Percentiles rank a stretch among this genome's conserved stretches.
These are phyloP conservation scores for Atkinsonella hypoxylon DNA, from an alignment of 2,329 filamentous ascomycete species.

Conservation along the genomic window DNA sequence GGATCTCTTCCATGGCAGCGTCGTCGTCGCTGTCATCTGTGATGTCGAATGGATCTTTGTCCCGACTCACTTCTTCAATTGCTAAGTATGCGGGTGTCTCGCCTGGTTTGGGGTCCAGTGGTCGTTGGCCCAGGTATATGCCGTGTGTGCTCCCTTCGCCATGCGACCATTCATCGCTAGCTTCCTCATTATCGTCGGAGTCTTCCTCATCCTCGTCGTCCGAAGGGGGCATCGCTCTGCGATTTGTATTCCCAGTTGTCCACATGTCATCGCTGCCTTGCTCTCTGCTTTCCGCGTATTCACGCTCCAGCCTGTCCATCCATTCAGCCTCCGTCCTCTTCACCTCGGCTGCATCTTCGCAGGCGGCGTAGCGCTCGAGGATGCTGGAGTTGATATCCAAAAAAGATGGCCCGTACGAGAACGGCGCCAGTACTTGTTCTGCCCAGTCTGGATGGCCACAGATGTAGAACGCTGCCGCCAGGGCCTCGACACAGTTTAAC, in stretches of 20 bases:
- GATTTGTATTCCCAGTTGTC: slow-evolving; percentile 84
- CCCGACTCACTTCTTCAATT: slow-evolving; percentile 23
- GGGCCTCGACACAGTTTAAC: slow-evolving; percentile 88
- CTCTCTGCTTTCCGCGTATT: slow-evolving; percentile 71
- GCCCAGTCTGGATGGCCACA: slow-evolving; percentile 91
- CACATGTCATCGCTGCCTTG: slow-evolving; percentile 66
- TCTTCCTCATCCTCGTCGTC: slow-evolving; percentile 37
- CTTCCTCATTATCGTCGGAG: slow-evolving; percentile 27
- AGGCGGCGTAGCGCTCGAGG: slow-evolving; percentile 74
- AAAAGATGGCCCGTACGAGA: slow-evolving; percentile 81
- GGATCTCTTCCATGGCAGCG: slow-evolving; percentile 83
- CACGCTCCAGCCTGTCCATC: slow-evolving; percentile 79
- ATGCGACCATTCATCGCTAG: slow-evolving; percentile 24
- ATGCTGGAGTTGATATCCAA: slow-evolving; percentile 80
- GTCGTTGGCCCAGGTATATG: slow-evolving; percentile 49
- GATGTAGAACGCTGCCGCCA: slow-evolving; percentile 87
- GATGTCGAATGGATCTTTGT: slow-evolving; percentile 59
- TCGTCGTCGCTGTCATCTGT: slow-evolving; percentile 63
- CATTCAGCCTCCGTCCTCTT: slow-evolving; percentile 79
- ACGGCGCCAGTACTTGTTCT: slow-evolving; percentile 66
- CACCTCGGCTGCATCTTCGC: slow-evolving; percentile 66
- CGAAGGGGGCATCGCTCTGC: slow-evolving; percentile 40
- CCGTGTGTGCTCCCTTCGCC: slow-evolving; percentile 39
- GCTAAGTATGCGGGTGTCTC: slow-evolving; percentile 8
- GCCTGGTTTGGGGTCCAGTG: slow-evolving; percentile 12